phyloP scores from a whole-genome alignment of 768 basidiomycete species.

The Lanmaoa pseudosensibilis region DNA sequence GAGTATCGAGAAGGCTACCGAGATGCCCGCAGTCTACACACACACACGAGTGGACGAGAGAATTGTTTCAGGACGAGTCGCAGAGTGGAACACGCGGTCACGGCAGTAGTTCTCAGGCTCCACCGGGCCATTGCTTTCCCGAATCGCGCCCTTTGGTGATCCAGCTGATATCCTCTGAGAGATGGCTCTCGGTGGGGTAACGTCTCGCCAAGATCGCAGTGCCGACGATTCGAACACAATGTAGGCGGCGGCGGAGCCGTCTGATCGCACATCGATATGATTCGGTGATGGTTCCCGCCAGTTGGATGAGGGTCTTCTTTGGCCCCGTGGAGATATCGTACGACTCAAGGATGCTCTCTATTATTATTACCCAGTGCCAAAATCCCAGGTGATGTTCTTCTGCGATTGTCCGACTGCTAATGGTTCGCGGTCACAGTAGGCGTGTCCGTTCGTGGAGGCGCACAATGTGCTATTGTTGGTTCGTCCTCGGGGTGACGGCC shows the following conservation, averaged over 20 bases:
- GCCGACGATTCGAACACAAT: not conserved
- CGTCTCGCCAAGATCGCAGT: not conserved
- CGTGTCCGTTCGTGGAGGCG: not conserved
- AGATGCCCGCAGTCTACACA: not conserved
- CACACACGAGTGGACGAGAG: not conserved
- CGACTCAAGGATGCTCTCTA: not conserved
- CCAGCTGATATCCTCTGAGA: not conserved
- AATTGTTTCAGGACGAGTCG: conserved; percentile 12
- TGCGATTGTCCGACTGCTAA: not conserved
- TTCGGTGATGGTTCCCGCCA: not conserved
- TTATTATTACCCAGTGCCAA: not conserved
- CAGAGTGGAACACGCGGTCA: conserved; percentile 10
- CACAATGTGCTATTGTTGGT: not conserved
- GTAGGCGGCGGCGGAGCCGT: not conserved
- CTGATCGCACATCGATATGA: not conserved
- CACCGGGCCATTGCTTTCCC: not conserved
- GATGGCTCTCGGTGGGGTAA: not conserved
- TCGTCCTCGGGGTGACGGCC: not conserved
- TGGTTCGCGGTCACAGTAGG: not conserved
- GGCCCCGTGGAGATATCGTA: conserved; percentile 2
- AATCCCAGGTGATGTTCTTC: not conserved
- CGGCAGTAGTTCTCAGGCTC: conserved; percentile 2
- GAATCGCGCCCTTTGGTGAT: not conserved
- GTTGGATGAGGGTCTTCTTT: not conserved
- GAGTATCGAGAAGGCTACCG: conserved; percentile 4